Evolutionary conservation across 2,329 filamentous ascomycete genomes (phyloP).

Genomic region (Bipolaris cookei): DNA sequence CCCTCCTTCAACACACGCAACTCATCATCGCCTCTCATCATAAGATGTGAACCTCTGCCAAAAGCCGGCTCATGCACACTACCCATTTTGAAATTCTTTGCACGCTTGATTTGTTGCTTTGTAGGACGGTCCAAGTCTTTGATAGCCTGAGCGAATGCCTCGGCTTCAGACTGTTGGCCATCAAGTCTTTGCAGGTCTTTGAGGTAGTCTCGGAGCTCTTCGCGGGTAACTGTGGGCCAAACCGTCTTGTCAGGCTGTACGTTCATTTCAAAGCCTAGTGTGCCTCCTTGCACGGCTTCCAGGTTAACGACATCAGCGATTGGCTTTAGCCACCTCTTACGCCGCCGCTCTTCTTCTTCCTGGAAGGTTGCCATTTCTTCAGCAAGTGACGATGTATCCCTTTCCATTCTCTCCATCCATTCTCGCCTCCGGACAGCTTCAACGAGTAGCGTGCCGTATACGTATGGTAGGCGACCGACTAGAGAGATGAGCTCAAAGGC

Average conservation of each 20-base stretch:
- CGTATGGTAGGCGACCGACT: constrained; percentile 81
- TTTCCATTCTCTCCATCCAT: constrained; percentile 88
- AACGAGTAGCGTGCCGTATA: constrained; percentile 87
- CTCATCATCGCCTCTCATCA: constrained; percentile 88
- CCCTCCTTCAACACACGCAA: constrained; percentile 59
- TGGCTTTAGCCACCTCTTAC: constrained; percentile 88
- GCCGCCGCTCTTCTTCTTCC: constrained; percentile 87
- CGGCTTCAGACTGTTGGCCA: constrained; percentile 68
- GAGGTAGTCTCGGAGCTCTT: constrained; percentile 78
- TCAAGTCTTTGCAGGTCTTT: constrained; percentile 69
- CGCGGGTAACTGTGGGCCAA: constrained; percentile 79
- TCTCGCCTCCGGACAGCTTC: constrained; percentile 86
- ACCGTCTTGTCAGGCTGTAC: constrained; percentile 77
- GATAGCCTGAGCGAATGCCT: constrained; percentile 77
- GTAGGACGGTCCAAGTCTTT: constrained; percentile 82
- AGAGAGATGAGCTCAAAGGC: constrained; percentile 81
- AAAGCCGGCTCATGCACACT: constrained; percentile 91
- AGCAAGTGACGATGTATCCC: constrained; percentile 83
- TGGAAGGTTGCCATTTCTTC: constrained; percentile 93
- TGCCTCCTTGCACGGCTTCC: constrained; percentile 70
- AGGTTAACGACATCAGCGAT: constrained; percentile 76
- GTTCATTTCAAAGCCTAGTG: constrained; percentile 83
- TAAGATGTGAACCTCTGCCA: constrained; percentile 77
- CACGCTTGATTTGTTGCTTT: constrained; percentile 81
- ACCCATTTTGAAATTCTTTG: constrained; percentile 95